Percentiles rank a stretch among this genome's conserved stretches.
These are phyloP conservation scores for Jatropha podagrica DNA, from an alignment of 441 rosid species.

Conservation along the genomic window DNA sequence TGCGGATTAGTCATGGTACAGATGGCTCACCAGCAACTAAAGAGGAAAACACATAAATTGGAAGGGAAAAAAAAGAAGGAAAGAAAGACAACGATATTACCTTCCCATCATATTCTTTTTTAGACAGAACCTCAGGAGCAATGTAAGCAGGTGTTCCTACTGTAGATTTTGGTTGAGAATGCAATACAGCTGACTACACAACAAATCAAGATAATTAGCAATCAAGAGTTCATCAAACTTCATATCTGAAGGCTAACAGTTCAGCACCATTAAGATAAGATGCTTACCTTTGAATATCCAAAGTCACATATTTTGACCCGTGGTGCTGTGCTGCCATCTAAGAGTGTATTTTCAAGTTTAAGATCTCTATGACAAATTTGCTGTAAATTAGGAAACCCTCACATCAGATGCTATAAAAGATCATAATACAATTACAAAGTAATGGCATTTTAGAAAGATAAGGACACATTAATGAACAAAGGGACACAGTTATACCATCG, in stretches of 20 bases:
- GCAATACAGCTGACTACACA: slow-evolving; percentile 56
- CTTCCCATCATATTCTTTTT: slow-evolving; percentile 64
- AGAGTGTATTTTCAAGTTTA: slow-evolving; percentile 84
- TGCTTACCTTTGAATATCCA: slow-evolving; percentile 70
- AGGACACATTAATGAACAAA: not conserved
- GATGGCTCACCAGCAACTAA: not conserved
- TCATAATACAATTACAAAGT: not conserved
- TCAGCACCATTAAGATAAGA: not conserved
- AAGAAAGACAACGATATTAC: slow-evolving; percentile 24
- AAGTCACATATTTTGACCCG: slow-evolving; percentile 87
- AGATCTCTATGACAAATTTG: slow-evolving; percentile 86
- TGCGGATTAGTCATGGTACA: slow-evolving; percentile 3
- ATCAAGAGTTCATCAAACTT: slow-evolving; percentile 2
- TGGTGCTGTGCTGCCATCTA: slow-evolving; percentile 75
- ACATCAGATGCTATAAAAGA: not conserved
- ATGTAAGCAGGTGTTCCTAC: slow-evolving; percentile 75
- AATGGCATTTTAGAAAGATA: not conserved
- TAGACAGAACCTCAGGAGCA: slow-evolving; percentile 58
- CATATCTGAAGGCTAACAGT: not conserved
- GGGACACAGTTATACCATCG: slow-evolving; percentile 47
- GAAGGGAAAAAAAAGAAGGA: not conserved
- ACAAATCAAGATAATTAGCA: slow-evolving; percentile 8
- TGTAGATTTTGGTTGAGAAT: slow-evolving; percentile 73
- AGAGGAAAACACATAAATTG: not conserved
- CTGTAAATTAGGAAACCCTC: slow-evolving; percentile 33